Percentiles rank a stretch among this genome's conserved stretches.
These are phyloP conservation scores for Nigrograna mackinnonii DNA, from an alignment of 2,329 filamentous ascomycete species.

Conservation along the genomic window DNA sequence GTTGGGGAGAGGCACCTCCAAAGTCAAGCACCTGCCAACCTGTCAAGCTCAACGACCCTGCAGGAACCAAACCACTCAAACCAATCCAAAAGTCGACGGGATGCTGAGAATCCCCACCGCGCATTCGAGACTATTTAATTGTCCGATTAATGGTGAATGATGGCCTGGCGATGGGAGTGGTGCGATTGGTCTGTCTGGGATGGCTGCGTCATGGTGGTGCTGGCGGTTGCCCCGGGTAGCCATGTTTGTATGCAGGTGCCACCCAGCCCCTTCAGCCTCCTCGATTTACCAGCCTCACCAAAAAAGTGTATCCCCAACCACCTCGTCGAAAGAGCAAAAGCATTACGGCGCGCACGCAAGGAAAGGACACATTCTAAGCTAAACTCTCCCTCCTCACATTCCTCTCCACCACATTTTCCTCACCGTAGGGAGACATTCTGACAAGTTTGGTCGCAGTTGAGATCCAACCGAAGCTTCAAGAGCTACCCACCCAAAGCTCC, in stretches of 20 bases:
- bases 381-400: constrained; percentile 25
- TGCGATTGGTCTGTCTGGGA: background rate
- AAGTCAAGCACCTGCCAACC: too few relatives aligned
- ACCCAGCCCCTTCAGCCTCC: constrained; percentile 21
- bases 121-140: constrained; percentile 2
- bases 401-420: constrained; percentile 19
- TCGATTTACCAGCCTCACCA: constrained; percentile 30
- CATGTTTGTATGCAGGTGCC: constrained; percentile 12
- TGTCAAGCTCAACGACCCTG: constrained; percentile 3
- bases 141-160: constrained; percentile 1
- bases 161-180: constrained; percentile 8
- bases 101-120: too few relatives aligned
- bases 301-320: constrained; percentile 30
- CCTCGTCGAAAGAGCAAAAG: constrained; percentile 37
- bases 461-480: constrained; percentile 30
- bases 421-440: constrained; percentile 29
- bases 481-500: constrained; percentile 23
- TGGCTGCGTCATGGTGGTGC: too few relatives aligned
- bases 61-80: constrained; percentile 6
- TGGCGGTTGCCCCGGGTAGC: constrained; percentile 19
- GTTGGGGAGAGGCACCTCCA: constrained; percentile 9
- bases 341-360: constrained; percentile 27
- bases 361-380: constrained; percentile 36
- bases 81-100: too few relatives aligned
- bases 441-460: constrained; percentile 35